Conservation (phyloP, 2,329 filamentous ascomycete species). For the Cadophora malorum region DNA sequence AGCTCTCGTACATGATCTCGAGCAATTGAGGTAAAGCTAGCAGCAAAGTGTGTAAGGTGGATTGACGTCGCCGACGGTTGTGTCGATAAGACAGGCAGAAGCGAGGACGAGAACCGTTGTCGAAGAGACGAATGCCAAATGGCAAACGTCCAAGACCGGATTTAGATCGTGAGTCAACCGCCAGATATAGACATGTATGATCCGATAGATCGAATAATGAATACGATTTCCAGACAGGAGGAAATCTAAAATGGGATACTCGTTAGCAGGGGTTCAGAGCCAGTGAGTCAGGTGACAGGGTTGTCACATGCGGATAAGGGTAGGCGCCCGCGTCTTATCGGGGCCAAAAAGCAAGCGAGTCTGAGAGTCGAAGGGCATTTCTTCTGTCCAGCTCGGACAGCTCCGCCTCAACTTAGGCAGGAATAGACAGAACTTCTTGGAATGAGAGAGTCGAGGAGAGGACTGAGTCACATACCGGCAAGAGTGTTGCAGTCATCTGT, state of each 20-base stretch:
- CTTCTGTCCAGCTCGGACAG: neutral
- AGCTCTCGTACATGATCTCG: conserved; percentile 31
- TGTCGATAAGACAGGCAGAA: neutral
- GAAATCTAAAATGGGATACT: conserved; percentile 10
- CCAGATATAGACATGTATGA: neutral
- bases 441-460: neutral
- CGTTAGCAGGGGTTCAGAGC: conserved; percentile 6
- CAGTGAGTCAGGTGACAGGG: conserved; percentile 15
- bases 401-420: conserved; percentile 24
- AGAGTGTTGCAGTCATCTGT: conserved; percentile 16
- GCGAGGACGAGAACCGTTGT: conserved; percentile 17
- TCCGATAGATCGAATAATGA: neutral
- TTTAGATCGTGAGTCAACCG: conserved; percentile 17
- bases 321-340: conserved; percentile 3
- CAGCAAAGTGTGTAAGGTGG: neutral
- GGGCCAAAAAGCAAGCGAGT: neutral
- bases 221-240: neutral
- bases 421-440: conserved; percentile 4
- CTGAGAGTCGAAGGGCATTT: neutral
- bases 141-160: neutral
- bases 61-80: neutral
- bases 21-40: conserved; percentile 18
- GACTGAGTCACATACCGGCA: conserved; percentile 26
- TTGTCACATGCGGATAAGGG: conserved; percentile 19
- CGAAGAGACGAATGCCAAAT: neutral